Base-by-base conservation (phyloP, 2,329 filamentous ascomycete species). In the Pestalotiopsis sp. region DNA sequence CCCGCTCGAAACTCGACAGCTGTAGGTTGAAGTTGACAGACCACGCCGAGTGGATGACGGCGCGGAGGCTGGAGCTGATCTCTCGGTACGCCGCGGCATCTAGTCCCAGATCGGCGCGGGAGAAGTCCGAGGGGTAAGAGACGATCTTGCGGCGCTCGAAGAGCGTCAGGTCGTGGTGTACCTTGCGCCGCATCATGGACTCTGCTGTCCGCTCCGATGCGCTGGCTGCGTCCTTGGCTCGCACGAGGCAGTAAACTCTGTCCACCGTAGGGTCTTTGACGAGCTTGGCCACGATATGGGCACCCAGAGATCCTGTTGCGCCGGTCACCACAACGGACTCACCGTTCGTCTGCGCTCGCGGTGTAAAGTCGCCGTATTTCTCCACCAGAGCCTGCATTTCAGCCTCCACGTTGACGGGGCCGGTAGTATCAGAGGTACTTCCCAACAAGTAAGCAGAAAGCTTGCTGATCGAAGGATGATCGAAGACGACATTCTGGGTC, bases 281-380 rank as follows among this genome's bases (percentile, higher is more conserved):
- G 14, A 93, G 83, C n/a, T 89, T 85, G 3, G 86, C 84, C 1
- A 89, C 81, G 1, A 91, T 80, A 71, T 91, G 89, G 0, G 87
- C 83, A 1, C 91, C 91, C 0, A 92, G 81, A 1, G 89, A 90
- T 1, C 91, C 91, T 0, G 91, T 92, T 0, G 86, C 85, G 1
- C 91, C 91, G 0, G 90, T 92, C 3, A 92, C 76, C 1, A 90
- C 77, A 62, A 74, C 69, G 23, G 40, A 76, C 74, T 62, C 72
- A 60, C 64, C 73, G 65, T 3, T 67, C 68, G 12, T 70, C 59
- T 12, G 71, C 9, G 14, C 57, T 67, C 77, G 77, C 20, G 66
- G 41, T 5, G 73, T 68, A 69, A 85, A 83, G 4, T 69, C 69
- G 0, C 81, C 81, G 74, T 85, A 84, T 68, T 80, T 82, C 9